Percentiles rank a stretch among this genome's conserved stretches.
phyloP scores from a whole-genome alignment of 169 alveolate species.

The Cryptosporidium tyzzeri region DNA sequence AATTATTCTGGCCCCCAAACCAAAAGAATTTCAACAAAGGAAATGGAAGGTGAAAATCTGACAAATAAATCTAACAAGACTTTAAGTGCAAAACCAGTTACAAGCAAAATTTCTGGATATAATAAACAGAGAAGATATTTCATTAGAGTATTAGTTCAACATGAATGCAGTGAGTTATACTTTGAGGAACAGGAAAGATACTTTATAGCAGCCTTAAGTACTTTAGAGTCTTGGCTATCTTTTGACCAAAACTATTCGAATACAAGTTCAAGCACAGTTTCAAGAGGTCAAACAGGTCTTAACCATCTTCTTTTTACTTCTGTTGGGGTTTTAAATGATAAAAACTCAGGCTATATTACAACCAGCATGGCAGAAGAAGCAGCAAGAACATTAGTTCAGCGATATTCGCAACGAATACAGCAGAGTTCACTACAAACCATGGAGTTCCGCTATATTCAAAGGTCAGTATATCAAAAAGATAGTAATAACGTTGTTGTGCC shows the following conservation, averaged over 20 bases:
- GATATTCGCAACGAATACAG: slow-evolving; percentile 76
- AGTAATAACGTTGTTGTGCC: slow-evolving; percentile 76
- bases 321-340: slow-evolving; percentile 40
- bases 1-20: background rate
- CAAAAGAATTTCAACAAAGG: slow-evolving; percentile 3
- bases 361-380: slow-evolving; percentile 77
- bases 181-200: slow-evolving; percentile 62
- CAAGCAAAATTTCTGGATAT: background rate
- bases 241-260: slow-evolving; percentile 53
- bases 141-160: slow-evolving; percentile 45
- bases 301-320: slow-evolving; percentile 53
- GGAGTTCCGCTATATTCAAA: slow-evolving; percentile 77
- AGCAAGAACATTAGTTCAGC: slow-evolving; percentile 75
- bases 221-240: slow-evolving; percentile 59
- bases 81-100: background rate
- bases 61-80: background rate
- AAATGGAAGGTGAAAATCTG: background rate
- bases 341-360: slow-evolving; percentile 49
- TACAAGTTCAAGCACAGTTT: slow-evolving; percentile 11
- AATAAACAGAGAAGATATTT: slow-evolving; percentile 55
- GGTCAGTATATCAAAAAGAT: slow-evolving; percentile 70
- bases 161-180: slow-evolving; percentile 58
- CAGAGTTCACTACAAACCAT: slow-evolving; percentile 70
- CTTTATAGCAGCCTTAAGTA: slow-evolving; percentile 56
- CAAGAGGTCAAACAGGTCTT: slow-evolving; percentile 18